These are phyloP conservation scores for Candida parachauliodes DNA, from an alignment of 805 yeast genomes.

Conservation along the genomic window DNA sequence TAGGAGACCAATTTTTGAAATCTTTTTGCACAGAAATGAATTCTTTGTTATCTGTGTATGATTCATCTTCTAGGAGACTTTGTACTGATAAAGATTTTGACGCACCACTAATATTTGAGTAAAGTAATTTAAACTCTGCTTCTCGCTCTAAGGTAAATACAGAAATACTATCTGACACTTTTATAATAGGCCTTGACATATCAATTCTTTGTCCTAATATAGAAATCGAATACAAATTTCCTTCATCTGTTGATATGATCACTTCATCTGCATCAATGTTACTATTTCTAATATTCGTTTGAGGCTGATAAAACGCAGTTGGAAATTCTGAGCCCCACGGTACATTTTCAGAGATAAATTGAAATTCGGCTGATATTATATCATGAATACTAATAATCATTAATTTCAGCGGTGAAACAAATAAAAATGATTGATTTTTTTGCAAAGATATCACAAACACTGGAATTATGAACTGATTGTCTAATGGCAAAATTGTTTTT, in stretches of 20 bases:
- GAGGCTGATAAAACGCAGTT: constrained; percentile 31
- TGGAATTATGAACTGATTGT: constrained; percentile 39
- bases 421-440: constrained; percentile 33
- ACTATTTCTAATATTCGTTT: constrained; percentile 13
- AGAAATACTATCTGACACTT: constrained; percentile 34
- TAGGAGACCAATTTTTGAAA: constrained; percentile 47
- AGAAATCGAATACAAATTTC: constrained; percentile 28
- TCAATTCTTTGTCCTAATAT: constrained; percentile 17
- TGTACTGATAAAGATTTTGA: constrained; percentile 33
- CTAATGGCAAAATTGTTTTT: constrained; percentile 38
- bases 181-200: constrained; percentile 25
- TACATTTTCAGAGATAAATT: constrained; percentile 20
- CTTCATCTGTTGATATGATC: constrained; percentile 31
- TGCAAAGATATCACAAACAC: constrained; percentile 39
- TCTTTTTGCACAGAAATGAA: constrained; percentile 21
- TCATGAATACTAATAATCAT: constrained; percentile 39
- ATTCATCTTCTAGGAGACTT: constrained; percentile 12
- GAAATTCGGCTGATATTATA: constrained; percentile 45
- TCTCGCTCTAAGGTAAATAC: constrained; percentile 26
- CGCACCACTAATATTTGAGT: constrained; percentile 39
- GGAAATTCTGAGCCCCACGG: constrained; percentile 34
- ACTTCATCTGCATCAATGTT: constrained; percentile 22
- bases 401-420: constrained; percentile 32
- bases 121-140: constrained; percentile 24
- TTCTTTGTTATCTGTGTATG: neutral